These are phyloP conservation scores for Bodo saltans DNA, from an alignment of 78 protist genomes.

Conservation along the genomic window DNA sequence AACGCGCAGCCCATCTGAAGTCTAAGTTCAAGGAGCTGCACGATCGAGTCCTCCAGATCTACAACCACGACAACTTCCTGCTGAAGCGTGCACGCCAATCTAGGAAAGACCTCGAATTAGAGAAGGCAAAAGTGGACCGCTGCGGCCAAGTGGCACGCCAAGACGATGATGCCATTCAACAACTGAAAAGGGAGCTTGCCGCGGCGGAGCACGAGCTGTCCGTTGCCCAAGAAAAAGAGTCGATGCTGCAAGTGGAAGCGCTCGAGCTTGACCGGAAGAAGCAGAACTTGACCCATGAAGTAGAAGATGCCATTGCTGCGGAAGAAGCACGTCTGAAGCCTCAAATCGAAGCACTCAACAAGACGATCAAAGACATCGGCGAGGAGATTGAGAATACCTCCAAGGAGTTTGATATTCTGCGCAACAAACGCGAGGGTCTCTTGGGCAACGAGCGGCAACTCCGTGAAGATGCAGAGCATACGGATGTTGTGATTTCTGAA, in stretches of 20 bases:
- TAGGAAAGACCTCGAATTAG: slow-evolving; percentile 4
- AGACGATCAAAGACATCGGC: neutral
- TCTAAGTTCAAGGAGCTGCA: slow-evolving; percentile 7
- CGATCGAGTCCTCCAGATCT: slow-evolving; percentile 18
- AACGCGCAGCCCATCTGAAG: slow-evolving; percentile 5
- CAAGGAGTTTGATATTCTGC: neutral
- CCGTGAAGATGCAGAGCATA: neutral
- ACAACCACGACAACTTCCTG: slow-evolving; percentile 6
- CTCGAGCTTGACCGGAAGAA: slow-evolving; percentile 31
- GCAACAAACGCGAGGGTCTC: neutral
- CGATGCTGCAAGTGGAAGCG: slow-evolving; percentile 21
- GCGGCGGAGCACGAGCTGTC: slow-evolving; percentile 26
- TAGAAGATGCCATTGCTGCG: neutral
- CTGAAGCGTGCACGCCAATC: slow-evolving; percentile 12
- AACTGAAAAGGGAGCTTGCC: slow-evolving; percentile 16
- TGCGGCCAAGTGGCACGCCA: slow-evolving; percentile 15
- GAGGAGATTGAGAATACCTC: neutral
- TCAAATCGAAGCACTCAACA: neutral
- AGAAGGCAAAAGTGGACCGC: neutral
- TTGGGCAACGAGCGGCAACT: neutral
- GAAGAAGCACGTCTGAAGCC: slow-evolving; percentile 30
- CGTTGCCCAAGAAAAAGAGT: slow-evolving; percentile 27
- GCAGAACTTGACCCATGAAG: slow-evolving; percentile 12
- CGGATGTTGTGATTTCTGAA: neutral
- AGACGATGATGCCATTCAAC: slow-evolving; percentile 12